Evolutionary conservation across 345 rosid species (phyloP).

Genomic region (Laguncularia racemosa): DNA sequence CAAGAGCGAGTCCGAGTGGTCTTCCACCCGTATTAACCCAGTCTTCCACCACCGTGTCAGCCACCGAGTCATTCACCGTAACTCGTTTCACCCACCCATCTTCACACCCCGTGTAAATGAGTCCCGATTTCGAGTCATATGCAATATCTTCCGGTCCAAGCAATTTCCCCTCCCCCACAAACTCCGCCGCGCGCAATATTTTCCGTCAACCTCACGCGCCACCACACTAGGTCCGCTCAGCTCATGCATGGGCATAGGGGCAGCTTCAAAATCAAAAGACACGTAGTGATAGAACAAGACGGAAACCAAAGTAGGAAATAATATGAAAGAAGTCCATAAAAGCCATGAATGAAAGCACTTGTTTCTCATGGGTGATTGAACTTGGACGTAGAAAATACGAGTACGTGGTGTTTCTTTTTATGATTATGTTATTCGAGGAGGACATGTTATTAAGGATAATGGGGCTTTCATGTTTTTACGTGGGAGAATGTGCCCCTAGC

Average conservation of each 20-base stretch:
- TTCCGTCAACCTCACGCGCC: conserved; percentile 7
- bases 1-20: conserved; percentile 71
- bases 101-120: conserved; percentile 9
- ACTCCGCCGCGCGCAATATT: conserved; percentile 16
- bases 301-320: conserved; percentile 12
- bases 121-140: not conserved
- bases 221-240: conserved; percentile 9
- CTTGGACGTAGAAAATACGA: no score
- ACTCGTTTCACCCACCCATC: conserved; percentile 93
- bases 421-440: no score
- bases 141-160: conserved; percentile 19
- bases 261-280: conserved; percentile 17
- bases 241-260: conserved; percentile 10
- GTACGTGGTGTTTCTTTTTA: no score
- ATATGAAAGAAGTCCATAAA: not conserved
- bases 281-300: conserved; percentile 8
- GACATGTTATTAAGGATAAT: no score
- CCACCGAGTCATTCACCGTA: conserved; percentile 13
- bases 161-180: conserved; percentile 14
- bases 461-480: no score
- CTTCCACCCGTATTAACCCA: conserved; percentile 80
- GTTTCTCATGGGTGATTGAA: no score
- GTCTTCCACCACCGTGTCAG: conserved; percentile 24
- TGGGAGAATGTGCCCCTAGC: no score
- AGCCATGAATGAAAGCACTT: not conserved